phyloP scores from a whole-genome alignment of 352 stramenopile species.

The Globisporangium spinosum region DNA sequence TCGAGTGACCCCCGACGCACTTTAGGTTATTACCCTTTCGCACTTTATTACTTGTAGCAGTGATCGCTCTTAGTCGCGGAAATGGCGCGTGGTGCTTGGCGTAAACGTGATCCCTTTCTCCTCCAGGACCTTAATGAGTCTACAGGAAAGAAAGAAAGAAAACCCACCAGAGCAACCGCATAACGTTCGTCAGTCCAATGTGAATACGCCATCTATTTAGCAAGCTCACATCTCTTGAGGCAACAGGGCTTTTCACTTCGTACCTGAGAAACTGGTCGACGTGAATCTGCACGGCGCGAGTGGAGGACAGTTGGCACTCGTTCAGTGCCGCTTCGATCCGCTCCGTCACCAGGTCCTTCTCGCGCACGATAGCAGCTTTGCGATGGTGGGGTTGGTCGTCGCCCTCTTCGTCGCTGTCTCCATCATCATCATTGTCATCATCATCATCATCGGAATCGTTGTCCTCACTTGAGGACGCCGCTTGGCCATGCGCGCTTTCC shows the following conservation, averaged over 20 bases:
- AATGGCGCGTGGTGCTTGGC: slow-evolving; percentile 65
- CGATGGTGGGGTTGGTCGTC: neutral
- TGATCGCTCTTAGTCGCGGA: slow-evolving; percentile 34
- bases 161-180: neutral
- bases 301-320: slow-evolving; percentile 37
- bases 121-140: slow-evolving; percentile 48
- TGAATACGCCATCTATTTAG: too few species aligned
- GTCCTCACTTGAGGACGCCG: neutral
- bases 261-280: slow-evolving; percentile 54
- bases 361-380: neutral
- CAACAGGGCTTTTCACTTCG: neutral
- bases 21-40: too few species aligned
- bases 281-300: slow-evolving; percentile 62
- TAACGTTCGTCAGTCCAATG: neutral
- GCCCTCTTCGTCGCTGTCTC: neutral
- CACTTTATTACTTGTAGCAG: too few species aligned
- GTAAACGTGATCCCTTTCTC: slow-evolving; percentile 41
- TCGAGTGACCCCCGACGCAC: too few species aligned
- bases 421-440: neutral
- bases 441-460: neutral
- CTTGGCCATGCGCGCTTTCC: neutral
- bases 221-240: neutral
- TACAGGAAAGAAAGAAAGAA: slow-evolving; percentile 5
- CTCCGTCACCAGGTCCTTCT: slow-evolving; percentile 35
- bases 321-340: slow-evolving; percentile 49